Conservation (phyloP, 139 green algal genomes). For the Limnomonas spitsbergensis region DNA sequence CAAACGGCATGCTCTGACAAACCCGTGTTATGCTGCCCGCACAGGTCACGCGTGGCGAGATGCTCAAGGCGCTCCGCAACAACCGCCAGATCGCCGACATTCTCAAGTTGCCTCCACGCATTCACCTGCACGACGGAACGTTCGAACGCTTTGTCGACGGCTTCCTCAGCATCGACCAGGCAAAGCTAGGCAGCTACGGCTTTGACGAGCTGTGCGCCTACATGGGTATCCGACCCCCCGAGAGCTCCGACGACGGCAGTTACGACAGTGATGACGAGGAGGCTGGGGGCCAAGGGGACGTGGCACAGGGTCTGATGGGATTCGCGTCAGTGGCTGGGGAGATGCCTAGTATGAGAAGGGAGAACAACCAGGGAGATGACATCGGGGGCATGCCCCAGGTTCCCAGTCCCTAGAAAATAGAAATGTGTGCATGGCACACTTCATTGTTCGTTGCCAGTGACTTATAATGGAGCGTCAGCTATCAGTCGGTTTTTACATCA, state of each 20-base stretch:
- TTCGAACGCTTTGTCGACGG: conserved; percentile 23
- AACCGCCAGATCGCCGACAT: conserved; percentile 47
- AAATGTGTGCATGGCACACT: too few relatives aligned
- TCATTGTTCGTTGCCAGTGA: too few relatives aligned
- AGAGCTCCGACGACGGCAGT: conserved; percentile 15
- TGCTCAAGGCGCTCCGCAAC: conserved; percentile 46
- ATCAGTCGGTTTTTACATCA: too few relatives aligned
- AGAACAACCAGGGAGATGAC: too few relatives aligned
- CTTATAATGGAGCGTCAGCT: too few relatives aligned
- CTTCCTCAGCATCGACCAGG: conserved; percentile 30
- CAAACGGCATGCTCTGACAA: too few relatives aligned
- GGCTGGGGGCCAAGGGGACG: not conserved
- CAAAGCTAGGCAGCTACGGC: conserved; percentile 29
- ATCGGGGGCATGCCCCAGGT: too few relatives aligned
- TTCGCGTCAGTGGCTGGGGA: too few relatives aligned
- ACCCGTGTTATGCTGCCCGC: not conserved
- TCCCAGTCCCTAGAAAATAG: too few relatives aligned
- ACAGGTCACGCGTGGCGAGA: conserved; percentile 40
- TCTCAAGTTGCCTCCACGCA: conserved; percentile 35
- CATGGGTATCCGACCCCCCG: conserved; percentile 30
- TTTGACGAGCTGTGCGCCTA: conserved; percentile 41
- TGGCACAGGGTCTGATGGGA: too few relatives aligned
- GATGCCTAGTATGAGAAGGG: too few relatives aligned
- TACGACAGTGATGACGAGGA: conserved; percentile 22
- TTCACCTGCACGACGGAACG: conserved; percentile 40